Percentiles rank a stretch among this genome's conserved stretches.
Conservation (phyloP, 192 early-diverging fungal genomes). For the Geranomyces variabilis region DNA sequence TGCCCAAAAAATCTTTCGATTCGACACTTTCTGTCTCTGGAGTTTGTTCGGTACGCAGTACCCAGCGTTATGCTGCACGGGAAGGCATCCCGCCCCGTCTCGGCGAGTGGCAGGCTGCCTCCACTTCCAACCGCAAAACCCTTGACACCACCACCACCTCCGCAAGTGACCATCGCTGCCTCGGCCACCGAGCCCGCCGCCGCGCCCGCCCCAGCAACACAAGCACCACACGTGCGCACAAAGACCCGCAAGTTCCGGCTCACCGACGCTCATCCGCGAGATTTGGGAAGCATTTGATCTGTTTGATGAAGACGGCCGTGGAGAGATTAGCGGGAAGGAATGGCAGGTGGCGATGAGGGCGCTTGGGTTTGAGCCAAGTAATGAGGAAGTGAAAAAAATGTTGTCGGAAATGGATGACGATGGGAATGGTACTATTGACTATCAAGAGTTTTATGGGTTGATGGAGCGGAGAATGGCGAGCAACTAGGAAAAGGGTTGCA, state of each 20-base stretch:
- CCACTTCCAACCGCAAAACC: too few relatives aligned
- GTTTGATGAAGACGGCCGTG: conserved; percentile 68
- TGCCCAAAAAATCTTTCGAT: too few relatives aligned
- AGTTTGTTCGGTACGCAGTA: too few relatives aligned
- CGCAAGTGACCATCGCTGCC: too few relatives aligned
- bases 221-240: too few relatives aligned
- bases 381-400: conserved; percentile 52
- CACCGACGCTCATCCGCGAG: conserved; percentile 40
- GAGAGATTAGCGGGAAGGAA: conserved; percentile 42
- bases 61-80: too few relatives aligned
- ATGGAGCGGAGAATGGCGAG: conserved; percentile 46
- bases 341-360: conserved; percentile 66
- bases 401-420: conserved; percentile 50
- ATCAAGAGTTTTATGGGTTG: conserved; percentile 47
- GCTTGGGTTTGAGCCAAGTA: conserved; percentile 51
- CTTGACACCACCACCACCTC: too few relatives aligned
- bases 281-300: conserved; percentile 72
- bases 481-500: background rate
- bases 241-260: conserved; percentile 18
- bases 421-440: conserved; percentile 52
- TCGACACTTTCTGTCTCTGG: too few relatives aligned
- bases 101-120: too few relatives aligned
- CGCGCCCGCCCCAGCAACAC: too few relatives aligned
- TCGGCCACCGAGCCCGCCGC: too few relatives aligned
- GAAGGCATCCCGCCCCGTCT: too few relatives aligned